Evolutionary conservation across 1,139 yeast species (phyloP).

Genomic region (Scheffersomyces titani): DNA sequence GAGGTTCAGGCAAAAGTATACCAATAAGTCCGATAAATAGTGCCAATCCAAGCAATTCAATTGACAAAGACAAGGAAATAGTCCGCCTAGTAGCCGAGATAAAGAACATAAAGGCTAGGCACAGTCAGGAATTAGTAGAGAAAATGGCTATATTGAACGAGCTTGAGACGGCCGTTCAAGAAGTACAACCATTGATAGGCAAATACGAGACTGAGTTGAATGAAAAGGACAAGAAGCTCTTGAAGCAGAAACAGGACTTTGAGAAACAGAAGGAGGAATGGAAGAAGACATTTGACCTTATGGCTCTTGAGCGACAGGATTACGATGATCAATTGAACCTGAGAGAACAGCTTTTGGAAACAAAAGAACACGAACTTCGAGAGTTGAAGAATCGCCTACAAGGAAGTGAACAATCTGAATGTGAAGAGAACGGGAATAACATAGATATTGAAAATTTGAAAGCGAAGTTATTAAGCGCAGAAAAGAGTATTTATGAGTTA

Average conservation of each 20-base stretch:
- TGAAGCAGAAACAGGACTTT: conserved; percentile 44
- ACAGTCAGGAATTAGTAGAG: conserved; percentile 34
- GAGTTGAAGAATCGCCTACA: conserved; percentile 13
- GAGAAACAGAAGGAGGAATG: conserved; percentile 60
- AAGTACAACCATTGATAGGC: conserved; percentile 46
- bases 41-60: background rate
- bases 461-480: background rate
- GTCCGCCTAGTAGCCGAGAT: conserved; percentile 10
- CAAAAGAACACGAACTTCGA: conserved; percentile 10
- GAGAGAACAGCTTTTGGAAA: conserved; percentile 2
- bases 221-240: conserved; percentile 46
- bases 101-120: conserved; percentile 16
- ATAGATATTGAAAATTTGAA: background rate
- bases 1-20: background rate
- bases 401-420: conserved; percentile 8
- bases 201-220: conserved; percentile 45
- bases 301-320: conserved; percentile 48
- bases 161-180: conserved; percentile 43
- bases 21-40: background rate
- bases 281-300: conserved; percentile 55
- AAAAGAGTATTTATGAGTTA: background rate
- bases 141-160: conserved; percentile 41
- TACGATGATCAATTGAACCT: conserved; percentile 21
- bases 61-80: background rate
- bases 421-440: background rate